Evolutionary conservation across 139 green algal species (phyloP).

Genomic region (Chlorella sorokiniana): DNA sequence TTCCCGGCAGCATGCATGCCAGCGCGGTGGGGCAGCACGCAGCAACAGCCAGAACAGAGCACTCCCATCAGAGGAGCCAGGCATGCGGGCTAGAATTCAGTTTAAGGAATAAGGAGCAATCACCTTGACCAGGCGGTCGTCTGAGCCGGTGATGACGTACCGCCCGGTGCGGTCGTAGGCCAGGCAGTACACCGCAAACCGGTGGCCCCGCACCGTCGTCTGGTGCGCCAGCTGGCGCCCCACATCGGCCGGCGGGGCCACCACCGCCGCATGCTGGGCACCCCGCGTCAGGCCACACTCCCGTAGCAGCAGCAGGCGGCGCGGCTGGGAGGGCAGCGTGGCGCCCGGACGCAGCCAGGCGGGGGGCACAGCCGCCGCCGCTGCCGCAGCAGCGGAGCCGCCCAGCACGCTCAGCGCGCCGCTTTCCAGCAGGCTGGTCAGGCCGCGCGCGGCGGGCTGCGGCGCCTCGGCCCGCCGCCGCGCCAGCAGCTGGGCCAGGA

Average conservation of each 20-base stretch:
- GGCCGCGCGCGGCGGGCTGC: constrained; percentile 23
- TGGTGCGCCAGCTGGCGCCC: constrained; percentile 50
- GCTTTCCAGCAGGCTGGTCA: constrained; percentile 45
- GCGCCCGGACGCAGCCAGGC: not conserved
- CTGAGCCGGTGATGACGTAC: constrained; percentile 78
- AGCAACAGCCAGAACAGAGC: not conserved
- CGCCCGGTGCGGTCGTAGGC: constrained; percentile 58
- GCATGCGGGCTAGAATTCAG: no score
- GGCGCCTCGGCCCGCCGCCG: constrained; percentile 13
- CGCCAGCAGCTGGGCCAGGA: constrained; percentile 53
- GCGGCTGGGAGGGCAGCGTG: not conserved
- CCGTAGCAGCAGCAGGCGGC: constrained; percentile 29
- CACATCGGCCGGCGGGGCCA: constrained; percentile 34
- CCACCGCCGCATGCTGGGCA: not conserved
- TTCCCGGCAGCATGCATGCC: no score
- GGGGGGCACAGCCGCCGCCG: not conserved
- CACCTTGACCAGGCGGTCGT: constrained; percentile 86
- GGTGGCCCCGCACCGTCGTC: constrained; percentile 72
- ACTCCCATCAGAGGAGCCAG: not conserved
- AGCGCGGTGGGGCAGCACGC: no score
- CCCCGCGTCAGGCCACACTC: not conserved
- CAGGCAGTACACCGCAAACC: constrained; percentile 75
- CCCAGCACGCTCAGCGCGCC: constrained; percentile 33
- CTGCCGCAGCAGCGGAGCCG: not conserved
- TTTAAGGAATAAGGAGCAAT: no score